phyloP scores from a whole-genome alignment of 106 monocot genomes.

The Dendrobium catenatum region DNA sequence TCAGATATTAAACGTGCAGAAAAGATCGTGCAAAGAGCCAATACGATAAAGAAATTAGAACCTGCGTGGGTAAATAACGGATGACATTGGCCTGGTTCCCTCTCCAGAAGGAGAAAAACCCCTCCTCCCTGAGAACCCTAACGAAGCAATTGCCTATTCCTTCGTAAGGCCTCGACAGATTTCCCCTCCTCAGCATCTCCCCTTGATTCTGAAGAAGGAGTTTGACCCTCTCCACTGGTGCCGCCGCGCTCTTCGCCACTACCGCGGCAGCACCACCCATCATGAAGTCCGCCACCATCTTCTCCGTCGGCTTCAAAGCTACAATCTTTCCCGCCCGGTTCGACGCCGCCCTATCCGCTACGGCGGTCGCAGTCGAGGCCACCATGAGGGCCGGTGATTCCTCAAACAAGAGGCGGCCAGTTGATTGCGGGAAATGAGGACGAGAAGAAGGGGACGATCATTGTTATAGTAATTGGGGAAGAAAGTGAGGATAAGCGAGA shows the following conservation, averaged over 20 bases:
- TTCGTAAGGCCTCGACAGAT: conserved; percentile 42
- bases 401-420: not conserved
- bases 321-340: not conserved
- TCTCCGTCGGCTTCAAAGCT: conserved; percentile 21
- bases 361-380: not conserved
- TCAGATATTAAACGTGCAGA: not conserved
- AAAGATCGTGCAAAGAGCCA: not conserved
- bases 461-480: too few species aligned
- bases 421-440: too few species aligned
- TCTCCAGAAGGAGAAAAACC: conserved; percentile 62
- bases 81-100: conserved; percentile 95
- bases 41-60: conserved; percentile 8
- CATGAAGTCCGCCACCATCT: conserved; percentile 70
- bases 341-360: conserved; percentile 1
- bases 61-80: conserved; percentile 95
- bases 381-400: not conserved
- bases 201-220: conserved; percentile 88
- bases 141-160: conserved; percentile 66
- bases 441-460: too few species aligned
- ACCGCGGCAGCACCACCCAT: conserved; percentile 55
- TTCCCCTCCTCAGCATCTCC: conserved; percentile 72
- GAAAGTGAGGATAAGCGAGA: too few species aligned
- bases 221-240: conserved; percentile 93
- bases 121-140: conserved; percentile 74
- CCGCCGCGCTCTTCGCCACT: conserved; percentile 78